A percentile compares a stretch with the other conserved stretches of the same genome.
These are phyloP conservation scores for rapeseed (Brassica napus) DNA, from an alignment of 345 rosid species.

Conservation along the genomic window DNA sequence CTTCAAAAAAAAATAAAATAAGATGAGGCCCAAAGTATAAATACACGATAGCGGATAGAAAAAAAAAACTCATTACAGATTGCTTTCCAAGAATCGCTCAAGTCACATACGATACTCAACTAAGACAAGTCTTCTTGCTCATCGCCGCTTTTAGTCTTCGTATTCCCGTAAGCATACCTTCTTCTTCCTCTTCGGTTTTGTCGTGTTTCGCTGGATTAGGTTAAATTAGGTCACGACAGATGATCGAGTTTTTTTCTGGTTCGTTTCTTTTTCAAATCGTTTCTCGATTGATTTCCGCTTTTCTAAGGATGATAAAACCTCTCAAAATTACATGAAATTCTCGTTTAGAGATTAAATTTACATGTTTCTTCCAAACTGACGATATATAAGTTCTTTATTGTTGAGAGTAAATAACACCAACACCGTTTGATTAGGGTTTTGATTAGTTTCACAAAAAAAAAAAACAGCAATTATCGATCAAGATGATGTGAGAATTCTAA, in stretches of 20 bases:
- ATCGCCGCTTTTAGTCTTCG: not conserved
- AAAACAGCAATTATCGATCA: not conserved
- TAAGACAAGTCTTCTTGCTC: not conserved
- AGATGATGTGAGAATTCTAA: not conserved
- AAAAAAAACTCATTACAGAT: not conserved
- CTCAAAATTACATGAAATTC: not conserved
- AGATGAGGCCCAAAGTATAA: not conserved
- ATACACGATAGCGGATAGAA: not conserved
- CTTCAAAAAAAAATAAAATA: not conserved
- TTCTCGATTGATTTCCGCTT: not conserved
- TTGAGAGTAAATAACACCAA: not conserved
- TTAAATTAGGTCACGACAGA: not conserved
- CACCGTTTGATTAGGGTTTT: conserved; percentile 3
- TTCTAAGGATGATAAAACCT: not conserved
- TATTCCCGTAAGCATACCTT: not conserved
- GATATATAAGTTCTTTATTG: not conserved
- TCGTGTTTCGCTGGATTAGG: not conserved
- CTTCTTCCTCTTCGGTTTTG: not conserved
- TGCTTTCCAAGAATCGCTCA: not conserved
- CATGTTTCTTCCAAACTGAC: not conserved
- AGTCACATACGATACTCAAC: not conserved
- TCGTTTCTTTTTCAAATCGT: conserved; percentile 6
- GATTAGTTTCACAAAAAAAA: not conserved
- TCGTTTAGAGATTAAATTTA: not conserved
- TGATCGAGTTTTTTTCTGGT: conserved; percentile 3